Percentiles rank a stretch among this genome's conserved stretches.
Conservation (phyloP, 192 early-diverging fungal genomes). For the Gonapodya prolifera region DNA sequence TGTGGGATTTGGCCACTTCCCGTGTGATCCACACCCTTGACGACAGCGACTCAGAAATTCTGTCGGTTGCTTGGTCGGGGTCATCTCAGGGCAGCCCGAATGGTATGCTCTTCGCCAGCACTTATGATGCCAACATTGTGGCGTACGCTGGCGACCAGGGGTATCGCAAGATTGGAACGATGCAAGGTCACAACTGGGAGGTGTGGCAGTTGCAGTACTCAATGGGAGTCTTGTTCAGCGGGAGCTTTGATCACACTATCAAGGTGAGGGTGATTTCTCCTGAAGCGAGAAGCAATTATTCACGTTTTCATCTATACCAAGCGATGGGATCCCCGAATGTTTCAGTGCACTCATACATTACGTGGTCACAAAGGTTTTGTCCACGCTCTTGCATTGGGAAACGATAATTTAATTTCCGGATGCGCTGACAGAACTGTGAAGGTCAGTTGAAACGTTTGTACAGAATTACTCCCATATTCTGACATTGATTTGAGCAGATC, state of each 20-base stretch:
- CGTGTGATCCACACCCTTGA: constrained; percentile 27
- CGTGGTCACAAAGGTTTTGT: constrained; percentile 36
- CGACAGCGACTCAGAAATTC: constrained; percentile 28
- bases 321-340: constrained; percentile 27
- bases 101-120: constrained; percentile 36
- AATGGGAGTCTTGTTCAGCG: constrained; percentile 29
- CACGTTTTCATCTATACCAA: background rate
- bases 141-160: constrained; percentile 21
- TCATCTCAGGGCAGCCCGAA: background rate
- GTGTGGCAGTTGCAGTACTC: constrained; percentile 43
- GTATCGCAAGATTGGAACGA: constrained; percentile 19
- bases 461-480: too few species aligned
- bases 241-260: constrained; percentile 34
- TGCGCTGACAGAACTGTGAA: constrained; percentile 38
- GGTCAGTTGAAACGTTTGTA: constrained; percentile 10
- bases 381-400: constrained; percentile 31
- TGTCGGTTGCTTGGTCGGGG: constrained; percentile 26
- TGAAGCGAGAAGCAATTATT: background rate
- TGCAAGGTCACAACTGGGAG: constrained; percentile 49
- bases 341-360: constrained; percentile 26
- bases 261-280: constrained; percentile 5
- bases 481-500: too few species aligned
- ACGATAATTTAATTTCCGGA: constrained; percentile 26
- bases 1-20: constrained; percentile 39
- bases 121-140: constrained; percentile 41